These are phyloP conservation scores for Porpolomopsis calyptriformis DNA, from an alignment of 768 basidiomycete species.

Conservation along the genomic window DNA sequence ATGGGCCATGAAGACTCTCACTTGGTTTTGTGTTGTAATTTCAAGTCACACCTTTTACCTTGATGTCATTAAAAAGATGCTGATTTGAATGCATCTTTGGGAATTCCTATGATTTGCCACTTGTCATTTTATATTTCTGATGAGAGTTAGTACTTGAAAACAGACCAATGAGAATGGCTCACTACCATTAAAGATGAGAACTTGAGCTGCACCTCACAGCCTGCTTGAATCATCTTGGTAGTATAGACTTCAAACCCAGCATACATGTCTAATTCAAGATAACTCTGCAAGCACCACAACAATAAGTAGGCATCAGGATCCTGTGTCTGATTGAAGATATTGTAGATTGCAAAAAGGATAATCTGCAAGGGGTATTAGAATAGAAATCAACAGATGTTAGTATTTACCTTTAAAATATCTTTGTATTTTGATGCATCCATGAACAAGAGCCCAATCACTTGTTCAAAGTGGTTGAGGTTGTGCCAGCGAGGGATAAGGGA, in stretches of 20 bases:
- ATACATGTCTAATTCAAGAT: conserved; percentile 22
- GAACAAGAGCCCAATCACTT: conserved; percentile 19
- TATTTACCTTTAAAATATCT: conserved; percentile 25
- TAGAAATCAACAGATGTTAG: not conserved
- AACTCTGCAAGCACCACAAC: conserved; percentile 20
- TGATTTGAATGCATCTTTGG: conserved; percentile 25
- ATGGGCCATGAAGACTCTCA: conserved; percentile 21
- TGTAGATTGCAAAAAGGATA: conserved; percentile 19
- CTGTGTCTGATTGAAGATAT: conserved; percentile 12
- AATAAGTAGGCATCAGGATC: conserved; percentile 15
- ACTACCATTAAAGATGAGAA: conserved; percentile 18
- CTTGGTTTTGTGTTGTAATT: conserved; percentile 25
- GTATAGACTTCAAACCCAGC: conserved; percentile 24
- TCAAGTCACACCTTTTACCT: conserved; percentile 18
- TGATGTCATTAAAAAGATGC: conserved; percentile 25
- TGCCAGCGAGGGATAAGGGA: conserved; percentile 23
- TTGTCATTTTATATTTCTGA: conserved; percentile 14
- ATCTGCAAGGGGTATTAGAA: conserved; percentile 13
- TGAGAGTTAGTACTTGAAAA: not conserved
- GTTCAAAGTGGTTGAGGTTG: conserved; percentile 23
- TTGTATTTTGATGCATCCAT: conserved; percentile 25
- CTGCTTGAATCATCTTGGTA: conserved; percentile 15
- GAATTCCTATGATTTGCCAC: too few relatives aligned
- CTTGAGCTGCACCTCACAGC: conserved; percentile 9
- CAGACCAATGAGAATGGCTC: not conserved